Evolutionary conservation across 169 alveolate species (phyloP), one percentile per base, ranked within the genome.

Genomic region (Theileria sp.): DNA sequence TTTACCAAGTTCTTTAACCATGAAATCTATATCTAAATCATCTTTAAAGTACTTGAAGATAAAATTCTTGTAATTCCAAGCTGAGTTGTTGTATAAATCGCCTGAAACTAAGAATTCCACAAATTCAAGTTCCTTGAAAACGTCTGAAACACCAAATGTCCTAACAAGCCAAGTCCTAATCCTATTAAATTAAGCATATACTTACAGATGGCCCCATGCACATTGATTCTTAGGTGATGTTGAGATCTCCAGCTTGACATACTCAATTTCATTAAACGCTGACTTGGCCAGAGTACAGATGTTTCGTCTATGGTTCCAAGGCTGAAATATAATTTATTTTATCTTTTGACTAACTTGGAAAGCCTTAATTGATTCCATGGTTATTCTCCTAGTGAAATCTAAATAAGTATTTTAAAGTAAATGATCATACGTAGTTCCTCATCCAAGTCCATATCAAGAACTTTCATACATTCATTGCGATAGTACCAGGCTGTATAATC

Each of bases 401-500:
- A 44, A 23, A 36, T 51, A 12, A 38, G 9, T n/a, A 15, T 10
- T 25, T n/a, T 8, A 23, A 17, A 13, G 8, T 44, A 19, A n/a
- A 9, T 32, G 5, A 32, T 2, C 78, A 51, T n/a, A 74, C 83
- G 58, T n/a, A 84, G 28, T 38, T 84, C 90, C 19, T 54, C 79
- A 1, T 32, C 36, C 61, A 84, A 71, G 15, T 78, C 26, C 28
- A 78, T 23, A 44, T 84, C 54, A 44, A 84, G 64, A 50, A 30
- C 8, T 25, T 70, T 69, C 5, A 64, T 30, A 38, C 90, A 84
- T n/a, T 84, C 86, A 70, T 54, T 67, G 60, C 90, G 86, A 76
- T 77, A 84, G 13, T 67, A 49, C 90, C 90, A 84, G 0, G 86
- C 87, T 1, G 90, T 25, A 60, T 84, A 84, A 74, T 84, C 61